Percentiles rank a stretch among this genome's conserved stretches.
phyloP scores from a whole-genome alignment of 2,329 filamentous ascomycete genomes.

The Trichophyton simii region DNA sequence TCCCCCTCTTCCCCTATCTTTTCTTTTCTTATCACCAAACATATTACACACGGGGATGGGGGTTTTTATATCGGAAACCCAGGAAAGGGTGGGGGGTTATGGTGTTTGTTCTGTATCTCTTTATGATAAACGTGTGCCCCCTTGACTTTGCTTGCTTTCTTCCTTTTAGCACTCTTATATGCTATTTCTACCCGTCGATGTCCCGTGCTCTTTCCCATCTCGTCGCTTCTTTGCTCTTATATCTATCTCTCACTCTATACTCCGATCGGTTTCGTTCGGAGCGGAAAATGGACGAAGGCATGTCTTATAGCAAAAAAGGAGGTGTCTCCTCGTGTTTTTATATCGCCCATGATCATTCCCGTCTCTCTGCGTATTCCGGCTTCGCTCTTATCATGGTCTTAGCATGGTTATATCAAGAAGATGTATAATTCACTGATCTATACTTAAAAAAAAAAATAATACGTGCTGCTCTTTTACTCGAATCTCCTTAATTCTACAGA shows the following conservation, averaged over 20 bases:
- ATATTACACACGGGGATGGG: slow-evolving; percentile 1
- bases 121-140: slow-evolving; percentile 5
- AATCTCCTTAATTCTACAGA: too few species aligned
- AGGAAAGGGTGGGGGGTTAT: slow-evolving; percentile 4
- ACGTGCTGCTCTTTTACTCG: too few species aligned
- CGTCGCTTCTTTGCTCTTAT: neutral
- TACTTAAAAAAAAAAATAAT: neutral
- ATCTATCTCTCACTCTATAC: neutral
- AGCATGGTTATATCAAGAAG: neutral
- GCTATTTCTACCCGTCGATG: neutral
- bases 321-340: neutral
- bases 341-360: neutral
- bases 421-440: neutral
- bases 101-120: slow-evolving; percentile 5
- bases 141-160: neutral
- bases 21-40: neutral
- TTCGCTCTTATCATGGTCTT: neutral
- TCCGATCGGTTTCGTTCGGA: neutral
- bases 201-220: neutral
- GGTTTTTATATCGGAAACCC: slow-evolving; percentile 5
- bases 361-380: neutral
- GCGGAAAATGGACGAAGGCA: neutral
- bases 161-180: neutral
- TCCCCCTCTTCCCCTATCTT: neutral
- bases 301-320: neutral